Conservation (phyloP, 2,329 filamentous ascomycete genomes). For the Paecilomyces dactylethromorphus region DNA sequence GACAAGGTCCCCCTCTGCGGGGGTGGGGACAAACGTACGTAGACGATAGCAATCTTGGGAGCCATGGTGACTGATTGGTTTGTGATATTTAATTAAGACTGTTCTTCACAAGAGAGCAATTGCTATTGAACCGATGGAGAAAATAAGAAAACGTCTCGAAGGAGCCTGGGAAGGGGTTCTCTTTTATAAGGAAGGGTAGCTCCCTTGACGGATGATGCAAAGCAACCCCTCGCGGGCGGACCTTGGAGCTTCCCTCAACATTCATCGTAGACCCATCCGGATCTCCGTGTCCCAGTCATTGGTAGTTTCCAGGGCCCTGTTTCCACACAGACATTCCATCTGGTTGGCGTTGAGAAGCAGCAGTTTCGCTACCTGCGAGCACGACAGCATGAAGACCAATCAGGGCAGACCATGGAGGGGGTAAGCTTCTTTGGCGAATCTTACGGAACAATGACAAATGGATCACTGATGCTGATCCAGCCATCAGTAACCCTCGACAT, state of each 20-base stretch:
- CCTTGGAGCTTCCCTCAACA: not conserved
- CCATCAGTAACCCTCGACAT: not conserved
- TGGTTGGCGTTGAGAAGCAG: not conserved
- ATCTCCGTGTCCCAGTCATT: not conserved
- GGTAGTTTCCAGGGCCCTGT: not conserved
- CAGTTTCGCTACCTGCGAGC: not conserved
- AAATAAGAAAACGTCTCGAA: not conserved
- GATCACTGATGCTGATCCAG: not conserved
- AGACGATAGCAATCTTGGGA: conserved; percentile 87
- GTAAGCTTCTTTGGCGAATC: conserved; percentile 16
- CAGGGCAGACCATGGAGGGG: not conserved
- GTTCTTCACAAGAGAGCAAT: not conserved
- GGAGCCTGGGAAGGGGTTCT: not conserved
- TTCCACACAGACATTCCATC: not conserved
- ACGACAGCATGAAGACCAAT: not conserved
- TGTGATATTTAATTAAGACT: not conserved
- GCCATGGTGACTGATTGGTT: conserved; percentile 57
- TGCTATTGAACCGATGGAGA: not conserved
- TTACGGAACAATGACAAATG: conserved; percentile 31
- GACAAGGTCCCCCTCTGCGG: conserved; percentile 15
- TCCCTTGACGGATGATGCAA: not conserved
- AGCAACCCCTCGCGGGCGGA: not conserved
- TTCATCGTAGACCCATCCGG: not conserved
- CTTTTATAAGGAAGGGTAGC: not conserved
- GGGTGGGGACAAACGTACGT: conserved; percentile 50